Conservation (phyloP, 805 yeast species). For the Zygosaccharomyces lentus region DNA sequence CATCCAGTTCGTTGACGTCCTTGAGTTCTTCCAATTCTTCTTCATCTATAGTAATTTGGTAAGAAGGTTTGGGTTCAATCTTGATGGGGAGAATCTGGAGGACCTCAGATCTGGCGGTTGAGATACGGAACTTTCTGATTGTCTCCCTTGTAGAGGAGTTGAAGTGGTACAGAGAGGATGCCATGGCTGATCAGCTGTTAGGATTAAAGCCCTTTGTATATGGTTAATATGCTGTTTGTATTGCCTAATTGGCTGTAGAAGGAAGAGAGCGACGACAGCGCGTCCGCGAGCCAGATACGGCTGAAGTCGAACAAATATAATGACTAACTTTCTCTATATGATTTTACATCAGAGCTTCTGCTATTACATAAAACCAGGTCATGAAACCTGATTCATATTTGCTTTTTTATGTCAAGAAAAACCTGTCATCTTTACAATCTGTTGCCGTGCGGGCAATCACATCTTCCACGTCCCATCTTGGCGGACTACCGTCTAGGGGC, state of each 20-base stretch:
- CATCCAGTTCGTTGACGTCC: slow-evolving; percentile 47
- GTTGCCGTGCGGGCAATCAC: slow-evolving; percentile 67
- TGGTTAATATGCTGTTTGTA: no score
- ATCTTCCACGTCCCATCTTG: slow-evolving; percentile 76
- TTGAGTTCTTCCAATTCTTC: slow-evolving; percentile 51
- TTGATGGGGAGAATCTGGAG: slow-evolving; percentile 55
- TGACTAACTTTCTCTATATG: background rate
- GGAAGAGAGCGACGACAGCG: background rate
- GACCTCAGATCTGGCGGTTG: slow-evolving; percentile 58
- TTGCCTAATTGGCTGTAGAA: background rate
- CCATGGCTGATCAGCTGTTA: background rate
- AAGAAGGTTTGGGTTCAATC: slow-evolving; percentile 32
- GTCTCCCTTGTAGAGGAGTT: slow-evolving; percentile 54
- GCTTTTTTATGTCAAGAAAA: slow-evolving; percentile 27
- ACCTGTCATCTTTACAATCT: slow-evolving; percentile 47
- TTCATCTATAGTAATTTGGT: slow-evolving; percentile 31
- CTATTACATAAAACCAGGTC: background rate
- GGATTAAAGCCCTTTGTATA: no score
- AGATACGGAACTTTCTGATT: slow-evolving; percentile 68
- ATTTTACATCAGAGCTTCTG: background rate
- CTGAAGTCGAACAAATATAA: background rate
- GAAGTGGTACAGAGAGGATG: slow-evolving; percentile 54
- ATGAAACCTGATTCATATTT: no score
- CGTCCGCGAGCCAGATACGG: background rate
- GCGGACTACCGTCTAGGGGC: slow-evolving; percentile 54